Conservation (phyloP, 169 alveolate genomes). For the Theileria sp. region DNA sequence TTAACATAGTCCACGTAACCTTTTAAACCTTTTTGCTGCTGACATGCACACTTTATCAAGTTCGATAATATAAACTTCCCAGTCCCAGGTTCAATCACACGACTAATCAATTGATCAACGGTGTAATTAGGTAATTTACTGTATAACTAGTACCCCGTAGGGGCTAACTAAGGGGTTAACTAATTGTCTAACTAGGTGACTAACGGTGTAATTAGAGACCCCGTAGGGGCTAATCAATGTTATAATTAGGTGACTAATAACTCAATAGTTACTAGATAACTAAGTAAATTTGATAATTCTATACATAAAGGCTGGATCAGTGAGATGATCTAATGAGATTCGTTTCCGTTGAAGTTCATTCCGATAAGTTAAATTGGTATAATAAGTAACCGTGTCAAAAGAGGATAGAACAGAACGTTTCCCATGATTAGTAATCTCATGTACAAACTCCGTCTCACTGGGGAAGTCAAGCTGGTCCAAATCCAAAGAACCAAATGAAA, state of each 20-base stretch:
- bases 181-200: too few relatives aligned
- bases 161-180: too few relatives aligned
- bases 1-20: slow-evolving; percentile 49
- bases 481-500: slow-evolving; percentile 23
- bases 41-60: slow-evolving; percentile 30
- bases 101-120: slow-evolving; percentile 9
- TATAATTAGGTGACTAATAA: too few relatives aligned
- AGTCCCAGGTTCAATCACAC: slow-evolving; percentile 43
- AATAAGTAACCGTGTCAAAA: slow-evolving; percentile 36
- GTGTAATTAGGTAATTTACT: too few relatives aligned
- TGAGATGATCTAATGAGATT: slow-evolving; percentile 49
- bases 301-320: slow-evolving; percentile 57
- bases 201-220: too few relatives aligned
- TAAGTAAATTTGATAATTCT: not conserved
- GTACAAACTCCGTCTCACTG: slow-evolving; percentile 7
- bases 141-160: too few relatives aligned
- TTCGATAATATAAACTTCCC: slow-evolving; percentile 50
- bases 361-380: slow-evolving; percentile 38
- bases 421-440: slow-evolving; percentile 30
- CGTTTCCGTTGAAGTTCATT: slow-evolving; percentile 39
- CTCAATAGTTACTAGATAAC: not conserved
- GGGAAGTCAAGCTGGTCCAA: not conserved
- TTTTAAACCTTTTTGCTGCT: slow-evolving; percentile 40
- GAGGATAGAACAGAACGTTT: slow-evolving; percentile 31
- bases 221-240: too few relatives aligned